phyloP scores from a whole-genome alignment of 1,284 basidiomycete genomes.

The Trichosporon sp. region DNA sequence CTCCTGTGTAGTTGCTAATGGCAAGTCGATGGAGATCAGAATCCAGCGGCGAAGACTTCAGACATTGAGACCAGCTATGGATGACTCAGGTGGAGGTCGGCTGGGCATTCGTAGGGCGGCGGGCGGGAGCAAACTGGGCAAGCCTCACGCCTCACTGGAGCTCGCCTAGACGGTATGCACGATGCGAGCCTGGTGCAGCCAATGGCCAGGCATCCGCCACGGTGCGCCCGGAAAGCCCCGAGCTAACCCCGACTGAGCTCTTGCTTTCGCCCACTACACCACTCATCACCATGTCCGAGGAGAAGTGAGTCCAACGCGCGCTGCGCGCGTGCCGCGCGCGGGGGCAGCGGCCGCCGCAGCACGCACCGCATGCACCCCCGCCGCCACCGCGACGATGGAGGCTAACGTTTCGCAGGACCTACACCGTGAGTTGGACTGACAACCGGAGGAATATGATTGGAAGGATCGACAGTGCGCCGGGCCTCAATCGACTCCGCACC shows the following conservation, averaged over 20 bases:
- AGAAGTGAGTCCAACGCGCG: constrained; percentile 33
- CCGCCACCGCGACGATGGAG: not conserved
- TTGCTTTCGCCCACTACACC: constrained; percentile 12
- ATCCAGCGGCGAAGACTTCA: not conserved
- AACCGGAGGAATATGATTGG: constrained; percentile 1
- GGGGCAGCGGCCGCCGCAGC: not conserved
- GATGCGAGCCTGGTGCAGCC: not conserved
- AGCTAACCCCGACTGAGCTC: constrained; percentile 10
- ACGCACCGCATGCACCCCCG: not conserved
- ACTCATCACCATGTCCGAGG: constrained; percentile 37
- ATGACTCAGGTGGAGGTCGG: not conserved
- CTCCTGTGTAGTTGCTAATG: not conserved
- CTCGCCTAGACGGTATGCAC: not conserved
- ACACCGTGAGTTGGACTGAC: constrained; percentile 37
- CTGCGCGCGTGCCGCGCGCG: not conserved
- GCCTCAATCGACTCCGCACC: not conserved
- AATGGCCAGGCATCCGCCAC: constrained; percentile 1
- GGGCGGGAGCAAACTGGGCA: not conserved
- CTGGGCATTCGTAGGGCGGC: not conserved
- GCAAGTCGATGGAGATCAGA: too few relatives aligned
- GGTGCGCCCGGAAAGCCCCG: constrained; percentile 17
- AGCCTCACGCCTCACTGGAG: not conserved
- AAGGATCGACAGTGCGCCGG: not conserved
- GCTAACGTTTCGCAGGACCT: constrained; percentile 34
- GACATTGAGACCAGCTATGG: not conserved